These are phyloP conservation scores for Anaeromyces robustus DNA, from an alignment of 192 early-diverging fungal genomes.

Conservation along the genomic window DNA sequence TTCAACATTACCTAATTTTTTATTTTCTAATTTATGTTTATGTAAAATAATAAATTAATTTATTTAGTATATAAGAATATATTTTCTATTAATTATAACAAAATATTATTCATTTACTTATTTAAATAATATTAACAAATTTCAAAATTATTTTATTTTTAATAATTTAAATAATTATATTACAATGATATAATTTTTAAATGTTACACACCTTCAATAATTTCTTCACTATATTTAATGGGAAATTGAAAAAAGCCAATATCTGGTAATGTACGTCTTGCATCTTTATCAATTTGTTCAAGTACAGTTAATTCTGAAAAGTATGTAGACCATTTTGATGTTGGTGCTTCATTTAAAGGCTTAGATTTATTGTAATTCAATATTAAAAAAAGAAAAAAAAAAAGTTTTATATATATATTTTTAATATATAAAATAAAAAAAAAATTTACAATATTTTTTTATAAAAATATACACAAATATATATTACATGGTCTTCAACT, in stretches of 20 bases:
- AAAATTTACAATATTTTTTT: no score
- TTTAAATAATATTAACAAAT: no score
- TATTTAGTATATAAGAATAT: no score
- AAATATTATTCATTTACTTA: no score
- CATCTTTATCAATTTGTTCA: conserved; percentile 65
- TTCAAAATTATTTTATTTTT: no score
- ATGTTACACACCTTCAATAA: background rate
- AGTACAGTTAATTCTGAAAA: conserved; percentile 39
- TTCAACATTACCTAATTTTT: background rate
- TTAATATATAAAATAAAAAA: no score
- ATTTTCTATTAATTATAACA: no score
- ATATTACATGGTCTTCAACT: conserved; percentile 18
- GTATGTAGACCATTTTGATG: conserved; percentile 44
- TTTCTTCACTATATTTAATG: conserved; percentile 21
- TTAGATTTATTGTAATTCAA: background rate
- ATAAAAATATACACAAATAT: background rate
- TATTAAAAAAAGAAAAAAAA: background rate
- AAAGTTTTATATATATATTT: background rate
- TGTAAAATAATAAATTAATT: no score
- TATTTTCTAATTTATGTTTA: conserved; percentile 1
- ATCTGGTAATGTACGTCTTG: conserved; percentile 55
- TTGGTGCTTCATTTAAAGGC: conserved; percentile 21
- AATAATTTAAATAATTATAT: background rate
- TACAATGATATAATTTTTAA: background rate
- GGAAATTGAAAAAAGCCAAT: conserved; percentile 57